Conservation (phyloP, 2,329 filamentous ascomycete genomes). For the Verticillium klebahnii region DNA sequence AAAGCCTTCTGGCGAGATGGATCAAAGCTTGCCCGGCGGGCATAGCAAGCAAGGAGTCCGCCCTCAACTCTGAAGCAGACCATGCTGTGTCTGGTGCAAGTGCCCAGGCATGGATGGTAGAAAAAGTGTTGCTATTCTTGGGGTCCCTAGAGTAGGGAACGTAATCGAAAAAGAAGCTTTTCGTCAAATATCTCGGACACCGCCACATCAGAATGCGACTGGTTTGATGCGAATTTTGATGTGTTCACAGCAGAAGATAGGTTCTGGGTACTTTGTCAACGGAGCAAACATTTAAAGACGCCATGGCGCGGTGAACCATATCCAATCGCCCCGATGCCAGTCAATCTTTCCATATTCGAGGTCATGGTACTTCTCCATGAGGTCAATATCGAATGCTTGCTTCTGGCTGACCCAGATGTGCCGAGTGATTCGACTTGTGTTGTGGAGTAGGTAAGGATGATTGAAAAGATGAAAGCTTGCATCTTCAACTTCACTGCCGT, state of each 20-base stretch:
- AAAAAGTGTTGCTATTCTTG: conserved; percentile 42
- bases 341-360: background rate
- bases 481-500: no score
- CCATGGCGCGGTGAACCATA: background rate
- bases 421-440: no score
- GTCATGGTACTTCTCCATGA: background rate
- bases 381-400: background rate
- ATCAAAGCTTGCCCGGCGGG: conserved; percentile 29
- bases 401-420: background rate
- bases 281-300: no score
- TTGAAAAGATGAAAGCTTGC: no score
- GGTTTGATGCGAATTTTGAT: no score
- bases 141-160: no score
- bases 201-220: background rate
- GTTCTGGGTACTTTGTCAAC: no score
- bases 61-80: conserved; percentile 44
- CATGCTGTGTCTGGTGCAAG: conserved; percentile 42
- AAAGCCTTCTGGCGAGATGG: conserved; percentile 53
- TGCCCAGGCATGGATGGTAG: conserved; percentile 43
- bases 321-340: background rate
- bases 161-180: no score
- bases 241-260: background rate
- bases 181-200: no score
- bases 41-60: conserved; percentile 46
- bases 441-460: no score